Evolutionary conservation across 345 rosid species (phyloP).

Genomic region (Populus ilicifolia): DNA sequence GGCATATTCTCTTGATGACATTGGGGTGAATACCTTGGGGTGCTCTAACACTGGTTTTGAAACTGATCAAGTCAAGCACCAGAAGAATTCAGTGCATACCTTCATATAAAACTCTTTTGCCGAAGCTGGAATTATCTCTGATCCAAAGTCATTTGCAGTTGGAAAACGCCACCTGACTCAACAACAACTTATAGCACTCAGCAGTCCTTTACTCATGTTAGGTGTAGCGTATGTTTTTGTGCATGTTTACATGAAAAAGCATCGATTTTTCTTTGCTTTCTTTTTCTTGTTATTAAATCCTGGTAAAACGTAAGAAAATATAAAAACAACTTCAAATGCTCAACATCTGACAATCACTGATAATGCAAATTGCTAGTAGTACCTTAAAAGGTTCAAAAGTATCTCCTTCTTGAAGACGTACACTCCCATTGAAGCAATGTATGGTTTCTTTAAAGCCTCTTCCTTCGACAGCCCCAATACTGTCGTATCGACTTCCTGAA

Average conservation of each 20-base stretch:
- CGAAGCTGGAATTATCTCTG: conserved; percentile 94
- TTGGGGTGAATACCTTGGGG: no score
- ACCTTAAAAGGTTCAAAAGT: conserved; percentile 88
- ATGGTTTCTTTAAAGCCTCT: conserved; percentile 82
- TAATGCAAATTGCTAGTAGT: conserved; percentile 8
- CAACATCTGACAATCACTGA: not conserved
- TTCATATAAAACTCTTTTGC: conserved; percentile 65
- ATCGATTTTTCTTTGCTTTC: no score
- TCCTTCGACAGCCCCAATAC: conserved; percentile 75
- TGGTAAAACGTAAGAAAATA: no score
- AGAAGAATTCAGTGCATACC: conserved; percentile 32
- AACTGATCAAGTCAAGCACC: not conserved
- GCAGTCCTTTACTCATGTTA: not conserved
- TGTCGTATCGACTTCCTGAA: conserved; percentile 84
- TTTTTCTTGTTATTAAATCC: no score
- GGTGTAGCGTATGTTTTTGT: not conserved
- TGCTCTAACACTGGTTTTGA: not conserved
- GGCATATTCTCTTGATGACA: no score
- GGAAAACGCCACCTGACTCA: conserved; percentile 90
- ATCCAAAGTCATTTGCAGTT: conserved; percentile 95
- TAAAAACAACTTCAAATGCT: no score
- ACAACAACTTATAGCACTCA: conserved; percentile 1
- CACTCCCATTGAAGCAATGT: conserved; percentile 97
- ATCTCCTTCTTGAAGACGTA: conserved; percentile 94
- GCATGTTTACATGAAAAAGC: no score